These are phyloP conservation scores for Abrus precatorius DNA, from an alignment of 306 rosid genomes.

Conservation along the genomic window DNA sequence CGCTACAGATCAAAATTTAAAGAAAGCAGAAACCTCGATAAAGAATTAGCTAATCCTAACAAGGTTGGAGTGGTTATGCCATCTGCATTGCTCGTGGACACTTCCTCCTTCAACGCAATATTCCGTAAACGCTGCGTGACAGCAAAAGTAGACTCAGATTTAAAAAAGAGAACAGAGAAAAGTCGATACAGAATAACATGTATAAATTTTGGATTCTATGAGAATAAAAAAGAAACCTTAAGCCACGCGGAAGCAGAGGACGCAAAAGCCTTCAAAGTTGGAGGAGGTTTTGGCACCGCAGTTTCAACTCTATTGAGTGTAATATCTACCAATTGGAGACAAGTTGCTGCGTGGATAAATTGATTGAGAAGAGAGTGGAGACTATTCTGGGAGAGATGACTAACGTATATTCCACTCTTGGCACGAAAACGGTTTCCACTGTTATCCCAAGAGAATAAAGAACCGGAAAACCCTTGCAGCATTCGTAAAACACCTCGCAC, in stretches of 20 bases:
- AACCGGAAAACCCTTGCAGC: constrained; percentile 86
- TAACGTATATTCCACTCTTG: constrained; percentile 67
- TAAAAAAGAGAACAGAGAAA: neutral
- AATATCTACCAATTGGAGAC: constrained; percentile 72
- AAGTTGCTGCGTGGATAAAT: constrained; percentile 79
- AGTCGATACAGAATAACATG: neutral
- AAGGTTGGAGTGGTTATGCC: constrained; percentile 70
- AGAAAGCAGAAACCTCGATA: constrained; percentile 73
- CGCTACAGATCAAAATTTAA: constrained; percentile 6
- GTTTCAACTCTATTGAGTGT: constrained; percentile 58
- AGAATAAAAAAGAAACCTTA: constrained; percentile 56
- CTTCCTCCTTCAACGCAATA: constrained; percentile 78
- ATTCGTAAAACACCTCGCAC: constrained; percentile 90
- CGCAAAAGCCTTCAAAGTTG: constrained; percentile 80
- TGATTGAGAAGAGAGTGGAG: constrained; percentile 72
- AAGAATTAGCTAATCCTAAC: constrained; percentile 80
- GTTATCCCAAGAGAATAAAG: constrained; percentile 76
- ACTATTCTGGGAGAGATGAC: constrained; percentile 77
- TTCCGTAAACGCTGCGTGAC: constrained; percentile 75
- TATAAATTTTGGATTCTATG: neutral
- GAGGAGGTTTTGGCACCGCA: constrained; percentile 58
- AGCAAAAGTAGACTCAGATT: neutral
- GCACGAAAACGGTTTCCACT: constrained; percentile 56
- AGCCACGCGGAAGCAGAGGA: constrained; percentile 82
- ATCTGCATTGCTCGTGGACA: constrained; percentile 53